Evolutionary conservation across 1,284 basidiomycete genomes (phyloP), one percentile per base, ranked within the genome.

Genomic region (Neolentinus lepideus): DNA sequence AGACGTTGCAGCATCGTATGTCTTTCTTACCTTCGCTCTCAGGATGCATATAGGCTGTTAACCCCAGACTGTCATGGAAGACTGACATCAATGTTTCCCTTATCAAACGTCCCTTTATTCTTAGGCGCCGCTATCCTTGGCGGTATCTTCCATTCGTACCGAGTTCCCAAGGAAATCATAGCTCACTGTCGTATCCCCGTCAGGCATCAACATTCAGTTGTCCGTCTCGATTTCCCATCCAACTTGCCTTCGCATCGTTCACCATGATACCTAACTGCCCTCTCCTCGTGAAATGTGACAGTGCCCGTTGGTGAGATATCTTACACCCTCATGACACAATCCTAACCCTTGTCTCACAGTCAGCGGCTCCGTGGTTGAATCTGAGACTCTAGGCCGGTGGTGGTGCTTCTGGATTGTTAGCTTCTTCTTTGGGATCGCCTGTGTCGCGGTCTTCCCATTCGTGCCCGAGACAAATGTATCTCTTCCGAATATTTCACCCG

Each of bases 341-440:
- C 29, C 29, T 31, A 12, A 31, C 29, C 12, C 29, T 12, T 12
- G 29, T 4, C 29, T 4, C 12, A 31, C 29, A 31, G 29, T 31
- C 29, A 31, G 12, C 29, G 29, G 29, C 57, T 74, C 72, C 60
- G 72, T 75, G 14, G 66, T 75, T 26, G 67, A 74, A 52, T 50
- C 47, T n/a, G 22, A 71, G 72, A 52, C 57, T 73, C 19, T 69
- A 72, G 47, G 47, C 2, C 72, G 71, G 72, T 68, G 73, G 56
- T 70, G 68, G 64, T 71, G 72, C 2, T 75, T 75, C 57, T 76
- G 73, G 68, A 71, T 74, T 55, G 73, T 76, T 12, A 68, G 71
- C 52, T 73, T 75, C 46, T 68, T 74, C 1, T 62, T 75, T n/a
- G 72, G 71, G 16, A 58, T 75, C 29, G 63, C 60, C 3, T 62